Evolutionary conservation across 2,329 filamentous ascomycete species (phyloP).

Genomic region (Neofusicoccum parvum): DNA sequence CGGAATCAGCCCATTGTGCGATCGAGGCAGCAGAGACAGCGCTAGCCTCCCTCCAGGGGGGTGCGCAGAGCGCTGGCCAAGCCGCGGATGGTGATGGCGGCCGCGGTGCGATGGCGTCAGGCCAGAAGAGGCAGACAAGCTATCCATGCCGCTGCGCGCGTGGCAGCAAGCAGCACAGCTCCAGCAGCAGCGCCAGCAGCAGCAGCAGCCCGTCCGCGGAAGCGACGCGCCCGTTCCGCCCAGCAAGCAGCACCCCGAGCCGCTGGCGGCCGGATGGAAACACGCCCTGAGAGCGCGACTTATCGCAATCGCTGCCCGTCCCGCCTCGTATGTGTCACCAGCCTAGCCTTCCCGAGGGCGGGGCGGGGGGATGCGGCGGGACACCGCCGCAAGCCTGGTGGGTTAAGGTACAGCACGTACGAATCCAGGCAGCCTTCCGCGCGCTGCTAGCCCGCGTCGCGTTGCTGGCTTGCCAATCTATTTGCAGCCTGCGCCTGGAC

Average conservation of each 20-base stretch:
- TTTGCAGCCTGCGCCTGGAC: background rate
- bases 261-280: too few relatives aligned
- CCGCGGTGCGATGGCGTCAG: slow-evolving; percentile 6
- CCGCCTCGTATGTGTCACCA: slow-evolving; percentile 1
- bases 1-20: background rate
- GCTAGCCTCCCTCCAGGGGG: background rate
- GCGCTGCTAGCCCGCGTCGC: background rate
- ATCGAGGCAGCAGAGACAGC: background rate
- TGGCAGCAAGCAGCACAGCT: slow-evolving; percentile 1
- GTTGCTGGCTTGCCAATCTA: slow-evolving; percentile 1
- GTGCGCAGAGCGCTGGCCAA: too few relatives aligned
- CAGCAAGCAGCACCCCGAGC: background rate
- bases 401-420: background rate
- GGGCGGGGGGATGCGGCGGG: too few relatives aligned
- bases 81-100: background rate
- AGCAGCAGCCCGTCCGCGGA: background rate
- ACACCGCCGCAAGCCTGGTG: too few relatives aligned
- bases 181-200: background rate
- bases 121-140: background rate
- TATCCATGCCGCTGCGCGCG: slow-evolving; percentile 1
- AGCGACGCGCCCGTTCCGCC: slow-evolving; percentile 12
- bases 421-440: background rate
- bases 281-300: background rate
- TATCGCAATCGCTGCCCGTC: background rate
- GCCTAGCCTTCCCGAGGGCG: too few relatives aligned